phyloP scores from a whole-genome alignment of 306 rosid genomes.

The Dalbergia oliveri region DNA sequence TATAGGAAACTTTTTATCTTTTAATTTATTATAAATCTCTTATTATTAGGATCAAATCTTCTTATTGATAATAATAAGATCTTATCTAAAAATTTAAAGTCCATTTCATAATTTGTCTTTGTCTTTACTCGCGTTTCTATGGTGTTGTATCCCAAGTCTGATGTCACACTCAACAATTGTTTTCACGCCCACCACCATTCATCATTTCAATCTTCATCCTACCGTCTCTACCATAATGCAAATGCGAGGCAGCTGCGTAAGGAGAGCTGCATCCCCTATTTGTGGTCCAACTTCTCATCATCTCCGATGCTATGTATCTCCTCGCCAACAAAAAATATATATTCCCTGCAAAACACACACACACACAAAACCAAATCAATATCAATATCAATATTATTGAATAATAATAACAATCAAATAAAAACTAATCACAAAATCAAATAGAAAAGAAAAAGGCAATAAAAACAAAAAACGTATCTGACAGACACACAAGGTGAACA shows the following conservation, averaged over 20 bases:
- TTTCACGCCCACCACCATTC: not conserved
- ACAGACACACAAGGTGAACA: not conserved
- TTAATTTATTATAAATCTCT: too few species aligned
- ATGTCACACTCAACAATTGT: constrained; percentile 10
- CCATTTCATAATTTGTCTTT: too few species aligned
- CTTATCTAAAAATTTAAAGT: too few species aligned
- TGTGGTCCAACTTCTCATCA: not conserved
- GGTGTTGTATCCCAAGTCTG: not conserved
- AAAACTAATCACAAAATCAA: not conserved
- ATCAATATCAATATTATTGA: not conserved
- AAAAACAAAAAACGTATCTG: not conserved
- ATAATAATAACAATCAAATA: not conserved
- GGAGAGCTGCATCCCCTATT: not conserved
- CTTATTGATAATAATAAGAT: too few species aligned
- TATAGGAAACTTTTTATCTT: too few species aligned
- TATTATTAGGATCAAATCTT: too few species aligned
- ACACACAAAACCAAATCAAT: not conserved
- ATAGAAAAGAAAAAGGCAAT: not conserved
- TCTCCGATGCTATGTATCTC: not conserved
- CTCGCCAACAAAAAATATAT: not conserved
- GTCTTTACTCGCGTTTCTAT: not conserved
- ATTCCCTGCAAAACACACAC: constrained; percentile 52
- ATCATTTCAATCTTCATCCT: not conserved
- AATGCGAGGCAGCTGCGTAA: constrained; percentile 15
- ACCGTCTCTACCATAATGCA: not conserved